Base-by-base conservation (phyloP, 495 filamentous ascomycete species). In the Xylaria venustula region DNA sequence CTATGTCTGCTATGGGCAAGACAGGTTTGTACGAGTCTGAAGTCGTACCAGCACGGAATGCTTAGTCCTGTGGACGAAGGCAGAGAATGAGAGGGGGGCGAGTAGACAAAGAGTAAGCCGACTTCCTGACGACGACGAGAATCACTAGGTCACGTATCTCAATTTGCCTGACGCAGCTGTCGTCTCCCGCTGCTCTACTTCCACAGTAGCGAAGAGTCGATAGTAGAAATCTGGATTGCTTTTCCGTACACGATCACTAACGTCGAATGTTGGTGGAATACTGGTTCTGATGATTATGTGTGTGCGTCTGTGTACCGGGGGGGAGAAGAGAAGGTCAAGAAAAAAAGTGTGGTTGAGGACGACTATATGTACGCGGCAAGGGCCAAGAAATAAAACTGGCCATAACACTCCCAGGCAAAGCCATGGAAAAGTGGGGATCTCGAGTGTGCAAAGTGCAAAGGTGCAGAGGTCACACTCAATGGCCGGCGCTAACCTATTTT, bases 81-180 rank as follows among this genome's bases (percentile, higher is more conserved):
- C 48, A 46, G 28, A 58, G 17, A 26, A 53, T n/a, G 23, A 20
- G 14, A 17, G n/a, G 42, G 28, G 3, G 40, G 6, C 25, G 19
- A 44, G 34, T n/a, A 53, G 30, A 40, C 42, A 49, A 40, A 26
- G 42, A 49, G 6, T 20, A 45, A 32, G 58, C 52, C 28, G 42
- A 51, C 14, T 37, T 26, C 41, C n/a, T n/a, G 25, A 28, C 11
- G 50, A 48, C 34, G 49, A 54, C 22, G 30, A 48, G 41, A 61
- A 61, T 54, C 58, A 61, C 49, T 46, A 37, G n/a, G 40, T 61
- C 50, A 61, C 58, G 58, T 47, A 61, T 54, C 58, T 40, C 50
- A 49, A 49, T 30, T 55, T 55, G 53, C 44, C 12, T 54, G 48
- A 48, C 17, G 50, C 32, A 45, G 22, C 48, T 28, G 58, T 61